Conservation (phyloP, 805 yeast genomes). For the Candida ficus region DNA sequence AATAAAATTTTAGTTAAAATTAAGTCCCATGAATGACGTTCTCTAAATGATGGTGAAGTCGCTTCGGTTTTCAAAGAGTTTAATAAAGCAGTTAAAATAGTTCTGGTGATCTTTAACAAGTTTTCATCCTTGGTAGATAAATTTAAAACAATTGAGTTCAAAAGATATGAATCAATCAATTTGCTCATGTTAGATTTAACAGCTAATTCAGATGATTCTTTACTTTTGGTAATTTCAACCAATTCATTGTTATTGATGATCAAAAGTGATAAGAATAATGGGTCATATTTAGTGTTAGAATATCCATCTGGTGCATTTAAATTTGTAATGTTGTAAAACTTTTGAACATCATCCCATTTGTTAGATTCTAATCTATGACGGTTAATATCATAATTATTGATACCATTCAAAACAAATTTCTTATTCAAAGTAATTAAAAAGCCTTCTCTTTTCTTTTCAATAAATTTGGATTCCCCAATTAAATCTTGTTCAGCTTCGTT, state of each 20-base stretch:
- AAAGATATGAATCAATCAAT: constrained; percentile 50
- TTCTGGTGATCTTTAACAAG: constrained; percentile 32
- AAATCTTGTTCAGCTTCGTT: constrained; percentile 38
- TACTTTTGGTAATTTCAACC: constrained; percentile 33
- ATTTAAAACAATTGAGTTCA: constrained; percentile 45
- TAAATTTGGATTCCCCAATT: constrained; percentile 43
- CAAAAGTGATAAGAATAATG: constrained; percentile 61
- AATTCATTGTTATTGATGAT: constrained; percentile 63
- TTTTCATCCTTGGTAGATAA: constrained; percentile 33
- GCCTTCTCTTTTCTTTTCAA: constrained; percentile 41
- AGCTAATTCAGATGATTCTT: constrained; percentile 18
- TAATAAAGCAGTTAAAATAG: constrained; percentile 41
- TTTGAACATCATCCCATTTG: constrained; percentile 27
- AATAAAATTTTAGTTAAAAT: constrained; percentile 39
- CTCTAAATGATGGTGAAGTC: constrained; percentile 40
- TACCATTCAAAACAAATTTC: constrained; percentile 43
- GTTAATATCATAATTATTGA: constrained; percentile 30
- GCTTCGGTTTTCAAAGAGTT: constrained; percentile 36
- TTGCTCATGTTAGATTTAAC: constrained; percentile 46
- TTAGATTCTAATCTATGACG: constrained; percentile 27
- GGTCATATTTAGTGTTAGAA: constrained; percentile 46
- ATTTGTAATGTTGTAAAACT: constrained; percentile 24
- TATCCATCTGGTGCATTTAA: constrained; percentile 19
- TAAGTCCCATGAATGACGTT: constrained; percentile 48
- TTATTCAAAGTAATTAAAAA: constrained; percentile 49